phyloP scores from a whole-genome alignment of 2,329 filamentous ascomycete genomes.

The Cercospora sojina region DNA sequence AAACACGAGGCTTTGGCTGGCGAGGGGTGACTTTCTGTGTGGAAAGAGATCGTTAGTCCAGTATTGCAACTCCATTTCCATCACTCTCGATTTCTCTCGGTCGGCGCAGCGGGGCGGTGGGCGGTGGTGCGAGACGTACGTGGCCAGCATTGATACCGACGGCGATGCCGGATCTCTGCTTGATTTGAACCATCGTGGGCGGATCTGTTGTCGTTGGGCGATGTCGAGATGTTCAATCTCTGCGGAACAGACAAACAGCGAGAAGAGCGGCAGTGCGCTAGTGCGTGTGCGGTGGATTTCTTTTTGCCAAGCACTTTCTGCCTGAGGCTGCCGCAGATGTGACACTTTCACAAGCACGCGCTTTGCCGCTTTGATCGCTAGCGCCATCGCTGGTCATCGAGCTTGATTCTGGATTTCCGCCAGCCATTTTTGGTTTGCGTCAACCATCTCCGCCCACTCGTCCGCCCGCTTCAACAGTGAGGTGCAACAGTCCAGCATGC shows the following conservation, averaged over 20 bases:
- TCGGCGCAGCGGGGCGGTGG: constrained; percentile 3
- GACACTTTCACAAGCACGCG: constrained; percentile 7
- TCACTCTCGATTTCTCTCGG: constrained; percentile 11
- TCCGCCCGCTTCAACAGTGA: constrained; percentile 20
- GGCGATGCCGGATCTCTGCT: constrained; percentile 56
- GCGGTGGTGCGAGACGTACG: constrained; percentile 52
- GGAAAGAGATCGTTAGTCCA: constrained; percentile 27
- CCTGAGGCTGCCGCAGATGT: not conserved
- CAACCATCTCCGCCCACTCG: constrained; percentile 12
- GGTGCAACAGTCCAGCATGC: constrained; percentile 19
- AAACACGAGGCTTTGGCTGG: constrained; percentile 51
- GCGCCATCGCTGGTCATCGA: constrained; percentile 7
- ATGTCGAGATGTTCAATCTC: constrained; percentile 28
- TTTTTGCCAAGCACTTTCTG: not conserved
- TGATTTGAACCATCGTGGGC: constrained; percentile 53
- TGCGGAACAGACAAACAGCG: constrained; percentile 6
- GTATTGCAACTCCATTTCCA: constrained; percentile 8
- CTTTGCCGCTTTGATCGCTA: not conserved
- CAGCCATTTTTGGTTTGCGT: constrained; percentile 1
- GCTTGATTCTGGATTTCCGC: constrained; percentile 9
- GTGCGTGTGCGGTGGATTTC: constrained; percentile 8
- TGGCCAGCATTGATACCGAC: constrained; percentile 65
- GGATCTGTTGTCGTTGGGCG: constrained; percentile 29
- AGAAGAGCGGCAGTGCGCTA: not conserved
- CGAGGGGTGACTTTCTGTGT: constrained; percentile 53